Evolutionary conservation across 495 filamentous ascomycete genomes (phyloP).

Genomic region (Bathelium albidoporum): DNA sequence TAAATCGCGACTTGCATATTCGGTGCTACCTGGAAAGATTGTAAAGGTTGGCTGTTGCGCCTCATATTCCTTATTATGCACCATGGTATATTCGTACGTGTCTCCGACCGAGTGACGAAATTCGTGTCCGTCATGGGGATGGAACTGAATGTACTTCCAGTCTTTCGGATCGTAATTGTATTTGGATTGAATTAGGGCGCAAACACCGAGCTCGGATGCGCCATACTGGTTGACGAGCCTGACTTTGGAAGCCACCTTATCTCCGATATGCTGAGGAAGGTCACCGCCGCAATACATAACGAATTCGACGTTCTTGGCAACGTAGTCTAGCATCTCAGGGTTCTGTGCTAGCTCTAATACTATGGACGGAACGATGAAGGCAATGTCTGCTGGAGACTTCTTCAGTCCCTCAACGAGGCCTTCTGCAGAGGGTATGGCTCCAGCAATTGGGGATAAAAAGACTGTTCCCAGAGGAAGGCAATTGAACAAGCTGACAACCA

Average conservation of each 20-base stretch:
- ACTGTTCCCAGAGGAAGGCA: background rate
- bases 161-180: background rate
- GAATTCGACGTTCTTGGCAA: background rate
- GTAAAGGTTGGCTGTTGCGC: conserved; percentile 42
- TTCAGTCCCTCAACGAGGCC: background rate
- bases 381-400: background rate
- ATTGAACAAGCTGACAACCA: background rate
- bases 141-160: conserved; percentile 4
- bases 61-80: conserved; percentile 33
- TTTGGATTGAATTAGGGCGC: background rate
- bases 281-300: background rate
- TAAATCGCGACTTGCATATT: conserved; percentile 47
- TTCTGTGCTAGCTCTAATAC: background rate
- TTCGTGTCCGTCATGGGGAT: conserved; percentile 29
- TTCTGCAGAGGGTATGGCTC: background rate
- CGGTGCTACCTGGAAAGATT: conserved; percentile 42
- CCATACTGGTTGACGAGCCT: background rate
- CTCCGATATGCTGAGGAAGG: background rate
- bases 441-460: background rate
- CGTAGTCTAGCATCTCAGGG: background rate
- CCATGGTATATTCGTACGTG: conserved; percentile 42
- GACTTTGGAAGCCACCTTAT: background rate
- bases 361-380: background rate
- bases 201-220: background rate
- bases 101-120: conserved; percentile 34